Base-by-base conservation (phyloP, 495 filamentous ascomycete species). In the Chaetomium fimeti region DNA sequence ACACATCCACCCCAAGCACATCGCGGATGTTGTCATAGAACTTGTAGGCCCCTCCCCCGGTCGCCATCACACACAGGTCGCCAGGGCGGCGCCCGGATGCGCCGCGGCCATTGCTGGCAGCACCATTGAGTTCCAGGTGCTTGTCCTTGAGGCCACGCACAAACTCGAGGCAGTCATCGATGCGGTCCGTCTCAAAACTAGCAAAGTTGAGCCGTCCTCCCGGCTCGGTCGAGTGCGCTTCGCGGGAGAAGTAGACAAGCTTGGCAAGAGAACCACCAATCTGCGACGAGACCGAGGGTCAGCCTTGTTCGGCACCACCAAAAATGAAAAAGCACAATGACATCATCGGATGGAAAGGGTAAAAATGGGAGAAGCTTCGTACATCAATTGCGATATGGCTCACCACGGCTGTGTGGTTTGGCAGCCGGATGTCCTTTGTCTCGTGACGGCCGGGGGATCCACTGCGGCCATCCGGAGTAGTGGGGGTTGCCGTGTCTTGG, bases 361-460 rank as follows among this genome's bases (percentile, higher is more conserved):
- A 32, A 53, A 59, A 25, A 5, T 12, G n/a, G 18, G 36, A 8
- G 1, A 27, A 27, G 20, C 49, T 32, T 79, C 89, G 77, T 84
- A 95, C 92, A 85, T 98, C 94, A 62, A 97, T 87, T 61, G 94
- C 94, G 54, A 98, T 89, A 83, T 98, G 94, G 78, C 92, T 96
- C 52, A 98, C 92, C 2, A 93, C 85, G 25, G 88, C 88, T 13
- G 89, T 95, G 76, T 98, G 94, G 73, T 97, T 92, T 25, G 94
- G 94, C 16, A 98, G 81, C n/a, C 94, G 85, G 69, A 98, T 98
- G 72, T 97, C 93, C 68, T 89, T 89, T 28, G 89, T 91, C 70
- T 92, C 90, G 71, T 93, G 88, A 63, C 88, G 84, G 32, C 83
- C 84, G 38, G 75, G 76, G 20, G 75, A 76, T 5, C 70, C 74